Evolutionary conservation across 768 basidiomycete genomes (phyloP).

Genomic region (Suillus bovinus): DNA sequence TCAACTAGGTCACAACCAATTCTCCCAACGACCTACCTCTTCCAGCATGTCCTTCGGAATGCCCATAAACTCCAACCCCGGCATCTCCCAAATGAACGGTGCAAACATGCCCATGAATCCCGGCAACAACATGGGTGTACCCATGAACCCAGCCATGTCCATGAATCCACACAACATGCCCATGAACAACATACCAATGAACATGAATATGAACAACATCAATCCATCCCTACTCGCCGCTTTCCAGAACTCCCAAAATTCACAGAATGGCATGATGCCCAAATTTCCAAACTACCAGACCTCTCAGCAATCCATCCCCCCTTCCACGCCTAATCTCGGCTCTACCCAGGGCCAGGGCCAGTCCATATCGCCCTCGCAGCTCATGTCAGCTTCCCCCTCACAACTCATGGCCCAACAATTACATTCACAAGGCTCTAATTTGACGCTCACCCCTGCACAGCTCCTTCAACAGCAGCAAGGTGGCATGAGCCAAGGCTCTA

Average conservation of each 20-base stretch:
- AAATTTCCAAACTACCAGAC: conserved; percentile 19
- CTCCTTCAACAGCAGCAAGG: conserved; percentile 37
- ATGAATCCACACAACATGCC: conserved; percentile 7
- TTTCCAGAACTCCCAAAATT: conserved; percentile 24
- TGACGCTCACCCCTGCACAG: conserved; percentile 38
- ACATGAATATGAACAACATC: conserved; percentile 20
- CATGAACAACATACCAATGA: conserved; percentile 11
- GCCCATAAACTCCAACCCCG: conserved; percentile 8
- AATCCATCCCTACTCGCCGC: conserved; percentile 36
- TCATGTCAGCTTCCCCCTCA: conserved; percentile 19
- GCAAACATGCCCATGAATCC: conserved; percentile 16
- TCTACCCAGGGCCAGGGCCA: conserved; percentile 15
- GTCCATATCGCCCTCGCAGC: conserved; percentile 26
- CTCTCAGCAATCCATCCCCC: conserved; percentile 16
- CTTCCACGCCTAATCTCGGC: conserved; percentile 13
- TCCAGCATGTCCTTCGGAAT: conserved; percentile 22
- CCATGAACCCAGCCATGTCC: conserved; percentile 6
- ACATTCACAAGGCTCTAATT: conserved; percentile 15
- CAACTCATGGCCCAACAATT: conserved; percentile 27
- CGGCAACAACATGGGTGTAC: conserved; percentile 3
- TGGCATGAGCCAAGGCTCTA: conserved; percentile 14
- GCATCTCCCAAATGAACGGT: conserved; percentile 11
- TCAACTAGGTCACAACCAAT: conserved; percentile 26
- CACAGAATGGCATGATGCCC: conserved; percentile 15
- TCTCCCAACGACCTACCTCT: conserved; percentile 16